These are phyloP conservation scores for Tarenaya hassleriana DNA, from an alignment of 345 rosid species.

Conservation along the genomic window DNA sequence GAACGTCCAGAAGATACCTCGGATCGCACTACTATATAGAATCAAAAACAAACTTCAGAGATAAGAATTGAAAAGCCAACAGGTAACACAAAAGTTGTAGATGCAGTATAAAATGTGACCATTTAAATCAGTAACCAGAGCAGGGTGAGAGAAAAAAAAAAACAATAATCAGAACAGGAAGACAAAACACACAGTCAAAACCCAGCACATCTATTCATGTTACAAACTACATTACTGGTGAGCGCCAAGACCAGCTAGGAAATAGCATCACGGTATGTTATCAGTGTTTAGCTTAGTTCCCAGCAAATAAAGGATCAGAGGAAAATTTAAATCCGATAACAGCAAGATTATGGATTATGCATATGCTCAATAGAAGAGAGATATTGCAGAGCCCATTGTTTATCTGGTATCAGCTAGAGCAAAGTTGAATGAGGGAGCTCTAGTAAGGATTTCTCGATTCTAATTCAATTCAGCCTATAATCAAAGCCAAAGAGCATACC, in stretches of 20 bases:
- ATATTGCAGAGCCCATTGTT: no score
- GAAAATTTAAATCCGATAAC: background rate
- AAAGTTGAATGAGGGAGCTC: no score
- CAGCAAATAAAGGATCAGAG: background rate
- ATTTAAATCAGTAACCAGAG: background rate
- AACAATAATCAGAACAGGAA: no score
- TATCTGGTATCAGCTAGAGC: no score
- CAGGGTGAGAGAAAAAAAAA: no score
- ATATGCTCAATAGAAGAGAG: no score
- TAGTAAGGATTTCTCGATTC: background rate
- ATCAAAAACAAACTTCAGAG: slow-evolving; percentile 24
- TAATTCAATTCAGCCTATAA: slow-evolving; percentile 7
- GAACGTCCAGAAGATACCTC: slow-evolving; percentile 47
- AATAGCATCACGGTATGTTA: no score
- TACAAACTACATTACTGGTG: no score
- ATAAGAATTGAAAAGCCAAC: slow-evolving; percentile 8
- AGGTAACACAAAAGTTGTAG: slow-evolving; percentile 5
- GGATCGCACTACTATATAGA: slow-evolving; percentile 38
- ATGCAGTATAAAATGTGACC: background rate
- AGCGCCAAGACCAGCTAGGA: no score
- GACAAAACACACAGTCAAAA: no score
- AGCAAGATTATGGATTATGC: no score
- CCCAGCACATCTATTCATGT: no score
- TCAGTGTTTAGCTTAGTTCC: background rate
- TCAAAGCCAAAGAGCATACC: slow-evolving; percentile 29